phyloP scores from a whole-genome alignment of 306 rosid genomes.

The Cajanus cajan region DNA sequence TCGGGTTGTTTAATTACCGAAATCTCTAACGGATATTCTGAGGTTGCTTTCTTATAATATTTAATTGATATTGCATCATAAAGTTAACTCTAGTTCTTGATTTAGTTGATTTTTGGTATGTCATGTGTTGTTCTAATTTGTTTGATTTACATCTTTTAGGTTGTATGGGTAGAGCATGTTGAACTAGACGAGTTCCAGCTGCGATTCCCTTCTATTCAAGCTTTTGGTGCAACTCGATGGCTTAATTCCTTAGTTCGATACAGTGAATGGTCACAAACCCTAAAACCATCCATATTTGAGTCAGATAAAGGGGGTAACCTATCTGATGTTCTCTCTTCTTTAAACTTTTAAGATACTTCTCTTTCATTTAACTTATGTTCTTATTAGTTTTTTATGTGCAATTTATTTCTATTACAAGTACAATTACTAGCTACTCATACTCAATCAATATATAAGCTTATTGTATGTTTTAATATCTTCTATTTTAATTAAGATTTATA shows the following conservation, averaged over 20 bases:
- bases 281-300: neutral
- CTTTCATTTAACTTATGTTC: neutral
- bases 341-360: neutral
- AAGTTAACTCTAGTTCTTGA: neutral
- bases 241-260: slow-evolving; percentile 36
- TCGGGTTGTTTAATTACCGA: slow-evolving; percentile 59
- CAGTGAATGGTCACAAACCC: slow-evolving; percentile 21
- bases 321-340: neutral
- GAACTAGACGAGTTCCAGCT: slow-evolving; percentile 44
- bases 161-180: slow-evolving; percentile 66
- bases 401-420: neutral
- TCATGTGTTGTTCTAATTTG: neutral
- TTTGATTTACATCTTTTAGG: slow-evolving; percentile 13
- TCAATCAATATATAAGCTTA: neutral
- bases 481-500: neutral
- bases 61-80: neutral
- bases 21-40: slow-evolving; percentile 40
- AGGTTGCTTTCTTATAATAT: slow-evolving; percentile 30
- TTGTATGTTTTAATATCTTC: neutral
- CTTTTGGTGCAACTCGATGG: slow-evolving; percentile 65
- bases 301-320: slow-evolving; percentile 40
- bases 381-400: neutral
- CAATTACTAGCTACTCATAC: neutral
- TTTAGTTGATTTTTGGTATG: neutral
- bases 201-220: slow-evolving; percentile 45